phyloP scores from a whole-genome alignment of 2,329 filamentous ascomycete species.

The Penicillium sp. region DNA sequence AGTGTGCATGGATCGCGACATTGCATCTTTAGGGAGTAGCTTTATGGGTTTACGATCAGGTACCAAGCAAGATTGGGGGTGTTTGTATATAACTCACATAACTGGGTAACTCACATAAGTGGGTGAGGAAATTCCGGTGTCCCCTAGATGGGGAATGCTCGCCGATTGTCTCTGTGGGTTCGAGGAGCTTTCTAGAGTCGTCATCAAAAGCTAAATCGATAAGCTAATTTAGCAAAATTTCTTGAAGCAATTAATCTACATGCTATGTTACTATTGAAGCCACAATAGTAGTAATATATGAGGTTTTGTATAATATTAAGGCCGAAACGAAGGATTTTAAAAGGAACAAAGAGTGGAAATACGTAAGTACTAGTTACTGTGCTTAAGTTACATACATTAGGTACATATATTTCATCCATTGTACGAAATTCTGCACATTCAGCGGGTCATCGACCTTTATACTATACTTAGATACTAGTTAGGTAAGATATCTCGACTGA shows the following conservation, averaged over 20 bases:
- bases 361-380: rapidly evolving
- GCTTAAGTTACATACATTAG: too few species aligned
- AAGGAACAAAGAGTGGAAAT: too few species aligned
- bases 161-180: neutral
- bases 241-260: neutral
- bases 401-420: neutral
- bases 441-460: neutral
- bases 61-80: too few species aligned
- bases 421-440: neutral
- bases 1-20: neutral
- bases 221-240: neutral
- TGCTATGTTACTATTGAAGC: too few species aligned
- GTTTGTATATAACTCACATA: too few species aligned
- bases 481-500: too few species aligned
- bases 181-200: neutral
- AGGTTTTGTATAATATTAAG: too few species aligned
- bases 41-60: neutral
- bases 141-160: neutral
- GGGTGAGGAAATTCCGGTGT: neutral
- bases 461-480: neutral
- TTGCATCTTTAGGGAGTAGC: neutral
- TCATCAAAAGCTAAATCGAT: neutral
- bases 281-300: too few species aligned
- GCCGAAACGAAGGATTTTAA: neutral
- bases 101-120: neutral